These are phyloP conservation scores for Peribolospora baueri DNA, from an alignment of 768 basidiomycete species.

Conservation along the genomic window DNA sequence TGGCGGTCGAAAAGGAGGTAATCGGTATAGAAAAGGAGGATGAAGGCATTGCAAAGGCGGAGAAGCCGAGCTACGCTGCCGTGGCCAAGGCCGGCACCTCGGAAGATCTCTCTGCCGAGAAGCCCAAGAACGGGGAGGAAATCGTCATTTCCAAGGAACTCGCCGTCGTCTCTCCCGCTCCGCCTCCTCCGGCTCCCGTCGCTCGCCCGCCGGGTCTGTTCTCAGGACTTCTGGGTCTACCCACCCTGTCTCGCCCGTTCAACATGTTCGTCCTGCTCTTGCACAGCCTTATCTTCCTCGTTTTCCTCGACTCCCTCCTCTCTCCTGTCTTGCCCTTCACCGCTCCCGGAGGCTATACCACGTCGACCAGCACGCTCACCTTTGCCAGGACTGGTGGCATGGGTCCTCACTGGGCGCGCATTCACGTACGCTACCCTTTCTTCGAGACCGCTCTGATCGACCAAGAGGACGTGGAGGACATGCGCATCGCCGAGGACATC, in stretches of 20 bases:
- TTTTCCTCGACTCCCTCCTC: slow-evolving; percentile 28
- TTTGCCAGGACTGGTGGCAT: slow-evolving; percentile 51
- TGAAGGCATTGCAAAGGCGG: not conserved
- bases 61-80: not conserved
- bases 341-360: slow-evolving; percentile 14
- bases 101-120: no score
- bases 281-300: slow-evolving; percentile 23
- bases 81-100: not conserved
- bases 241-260: slow-evolving; percentile 3
- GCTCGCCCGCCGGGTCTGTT: slow-evolving; percentile 3
- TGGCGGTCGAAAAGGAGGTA: no score
- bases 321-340: slow-evolving; percentile 26
- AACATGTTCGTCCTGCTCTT: slow-evolving; percentile 16
- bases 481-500: slow-evolving; percentile 2
- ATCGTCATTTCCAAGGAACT: no score
- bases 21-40: not conserved
- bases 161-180: no score
- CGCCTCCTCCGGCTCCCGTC: not conserved
- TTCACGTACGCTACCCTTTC: slow-evolving; percentile 36
- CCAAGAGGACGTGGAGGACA: not conserved
- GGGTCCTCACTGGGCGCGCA: slow-evolving; percentile 36
- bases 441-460: not conserved
- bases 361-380: slow-evolving; percentile 27
- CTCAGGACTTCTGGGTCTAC: slow-evolving; percentile 2
- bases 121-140: no score